Evolutionary conservation across 202 grass and related monocot genomes (phyloP), one percentile per base, ranked within the genome.

Genomic region (Hordeum pubiflorum): DNA sequence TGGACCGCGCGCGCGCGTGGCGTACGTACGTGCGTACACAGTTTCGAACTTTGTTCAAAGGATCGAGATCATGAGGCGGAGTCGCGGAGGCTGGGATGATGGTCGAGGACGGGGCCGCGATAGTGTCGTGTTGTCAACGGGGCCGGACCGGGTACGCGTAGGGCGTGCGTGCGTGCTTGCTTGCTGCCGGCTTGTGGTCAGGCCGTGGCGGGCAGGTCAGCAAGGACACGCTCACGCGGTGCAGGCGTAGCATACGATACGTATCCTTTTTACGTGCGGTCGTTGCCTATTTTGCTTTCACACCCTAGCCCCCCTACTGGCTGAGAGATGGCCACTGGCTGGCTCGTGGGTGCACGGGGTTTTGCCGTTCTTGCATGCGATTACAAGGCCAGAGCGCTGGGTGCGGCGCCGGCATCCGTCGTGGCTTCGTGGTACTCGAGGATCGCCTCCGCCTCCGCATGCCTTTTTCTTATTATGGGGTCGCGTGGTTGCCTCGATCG

Each of bases 81-180:
- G 13, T 33, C 27, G 60, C 60, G 14, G 58, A 29, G 31, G 12
- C 5, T 12, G 72, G 66, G 63, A 46, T 15, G 69, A 38, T 10
- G 50, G 4, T 37, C 11, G 58, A 32, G 23, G 6, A 40, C 15
- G 44, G 15, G 61, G 36, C 48, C 11, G 3, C 7, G 48, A 13
- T 20, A 1, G 46, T 2, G 48, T 43, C n/a, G 14, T 46, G 32
- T 69, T 67, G 87, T 90, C 91, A 90, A 90, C 87, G 87, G 61
- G 40, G 80, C 72, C 26, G 23, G 14, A 18, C 59, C 13, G 59
- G 56, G 44, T 48, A 23, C 7, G 10, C 22, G 56, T 52, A 18
- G 56, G 7, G 56, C 11, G 21, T 11, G 20, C 20, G 70, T 75
- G 73, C 77, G 79, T 85, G 57, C 48, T 43, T 29, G 27, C 27